A percentile compares a stretch with the other conserved stretches of the same genome.
Conservation (phyloP, 1,284 basidiomycete species). For the Boletellus sp. region DNA sequence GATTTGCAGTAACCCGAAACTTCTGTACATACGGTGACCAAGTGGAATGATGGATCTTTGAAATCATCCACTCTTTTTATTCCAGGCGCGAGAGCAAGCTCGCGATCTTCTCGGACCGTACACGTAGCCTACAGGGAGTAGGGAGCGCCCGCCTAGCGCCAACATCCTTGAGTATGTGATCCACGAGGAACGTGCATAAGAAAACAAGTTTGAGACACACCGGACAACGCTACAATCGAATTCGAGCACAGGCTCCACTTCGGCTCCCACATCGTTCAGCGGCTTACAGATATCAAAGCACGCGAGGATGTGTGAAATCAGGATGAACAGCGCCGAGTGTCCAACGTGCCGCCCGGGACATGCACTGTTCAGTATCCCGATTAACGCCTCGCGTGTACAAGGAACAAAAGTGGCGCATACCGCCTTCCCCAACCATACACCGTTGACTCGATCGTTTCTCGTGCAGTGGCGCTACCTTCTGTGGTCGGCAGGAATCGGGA, state of each 20-base stretch:
- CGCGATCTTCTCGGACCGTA: neutral
- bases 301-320: neutral
- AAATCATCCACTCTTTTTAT: too few relatives aligned
- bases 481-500: too few relatives aligned
- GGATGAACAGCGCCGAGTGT: neutral
- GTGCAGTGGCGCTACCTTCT: too few relatives aligned
- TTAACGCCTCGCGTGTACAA: too few relatives aligned
- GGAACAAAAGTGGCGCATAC: too few relatives aligned
- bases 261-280: neutral
- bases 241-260: neutral
- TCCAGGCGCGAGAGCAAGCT: neutral
- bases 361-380: neutral
- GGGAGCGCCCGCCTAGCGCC: neutral
- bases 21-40: too few relatives aligned
- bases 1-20: too few relatives aligned
- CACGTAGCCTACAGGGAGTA: neutral
- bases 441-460: too few relatives aligned
- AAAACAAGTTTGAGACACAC: too few relatives aligned
- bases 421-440: too few relatives aligned
- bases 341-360: neutral
- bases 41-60: too few relatives aligned
- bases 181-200: too few relatives aligned
- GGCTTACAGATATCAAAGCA: neutral
- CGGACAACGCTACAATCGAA: neutral
- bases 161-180: neutral